Evolutionary conservation across 2,329 filamentous ascomycete species (phyloP), one percentile per base, ranked within the genome.

Genomic region (Cladophialophora exuberans): DNA sequence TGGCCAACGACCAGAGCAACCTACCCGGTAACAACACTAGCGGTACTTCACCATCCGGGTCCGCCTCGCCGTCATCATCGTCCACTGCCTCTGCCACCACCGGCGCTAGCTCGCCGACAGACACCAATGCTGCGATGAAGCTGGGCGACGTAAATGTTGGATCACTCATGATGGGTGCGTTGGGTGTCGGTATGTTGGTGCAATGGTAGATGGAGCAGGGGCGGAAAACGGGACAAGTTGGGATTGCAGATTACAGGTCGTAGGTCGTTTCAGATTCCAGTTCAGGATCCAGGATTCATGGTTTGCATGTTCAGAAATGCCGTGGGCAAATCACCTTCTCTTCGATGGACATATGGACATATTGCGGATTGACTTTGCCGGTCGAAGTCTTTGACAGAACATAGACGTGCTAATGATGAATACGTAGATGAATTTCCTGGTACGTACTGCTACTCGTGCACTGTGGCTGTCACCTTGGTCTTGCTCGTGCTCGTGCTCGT

Each of bases 1-100:
- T 84, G 46, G 59, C 72, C 7, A 72, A 78, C 43, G 79, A 79
- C 53, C 69, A 79, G 59, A 78, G 76, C 67, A 87, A 87, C 65
- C 70, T 72, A 15, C 84, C 84, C n/a, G 77, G 77, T 28, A 69
- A 73, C 51, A 72, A 72, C 52, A 67, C 66, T 52, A 68, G 62
- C 48, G 64, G 66, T 43, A 64, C 62, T 36, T 63, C 63, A 43
- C 66, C 67, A 59, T 61, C 30, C 49, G 48, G 49, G 49, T n/a
- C n/a, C n/a, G n/a, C n/a, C n/a, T 54, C 58, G 41, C 50, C 63
- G 55, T 61, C 54, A 25, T 43, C 52, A n/a, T 52, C 53, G 17
- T 42, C 54, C 11, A 50, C 28, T 20, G 20, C 53, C 1, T 43
- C 33, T 35, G 48, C 26, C 30, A 57, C 39, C 39, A 57, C 23